Base-by-base conservation (phyloP, 345 rosid species). In the Citrus reticulata region DNA sequence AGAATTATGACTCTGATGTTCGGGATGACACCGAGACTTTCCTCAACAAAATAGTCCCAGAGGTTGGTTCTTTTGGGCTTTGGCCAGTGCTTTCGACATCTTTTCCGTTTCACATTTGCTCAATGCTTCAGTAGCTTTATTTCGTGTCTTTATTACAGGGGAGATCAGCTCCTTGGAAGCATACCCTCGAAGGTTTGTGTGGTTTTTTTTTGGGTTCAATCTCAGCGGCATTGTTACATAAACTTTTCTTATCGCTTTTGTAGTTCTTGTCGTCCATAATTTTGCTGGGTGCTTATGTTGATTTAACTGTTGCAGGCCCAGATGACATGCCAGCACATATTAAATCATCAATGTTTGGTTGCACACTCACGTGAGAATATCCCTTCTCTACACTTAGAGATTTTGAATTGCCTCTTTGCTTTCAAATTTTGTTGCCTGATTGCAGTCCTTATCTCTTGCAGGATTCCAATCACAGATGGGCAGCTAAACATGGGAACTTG, bases 271-370 rank as follows among this genome's bases (percentile, higher is more conserved):
- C 19, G 5, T 51, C 40, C 25, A 11, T 6, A 61, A 40, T 22
- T 72, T 46, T 55, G 27, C 55, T n/a, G 19, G 24, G 16, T 63
- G 68, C 65, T 71, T 10, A 78, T 80, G 39, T 55, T 70, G 11
- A 69, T 58, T 37, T 34, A 49, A 77, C 72, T 75, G 79, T 68
- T 88, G 80, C 88, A 93, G 98, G 98, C 66, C 92, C 96, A 19
- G 98, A 95, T 92, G 99, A 95, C 86, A 93, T 93, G 99, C 98
- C 99, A 10, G 99, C 98, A 24, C 99, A 95, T 82, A 88, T 95
- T 75, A 92, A 95, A 81, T 95, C 99, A 71, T 93, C 98, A 35
- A 90, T 95, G 96, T 92, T 93, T 85, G 98, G 99, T 74, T 92
- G 97, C 68, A 42, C 86, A 24, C 95, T 95, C 68, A 91, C 92